Conservation (phyloP, 2,329 filamentous ascomycete species). For the Aspergillus thermomutatus region DNA sequence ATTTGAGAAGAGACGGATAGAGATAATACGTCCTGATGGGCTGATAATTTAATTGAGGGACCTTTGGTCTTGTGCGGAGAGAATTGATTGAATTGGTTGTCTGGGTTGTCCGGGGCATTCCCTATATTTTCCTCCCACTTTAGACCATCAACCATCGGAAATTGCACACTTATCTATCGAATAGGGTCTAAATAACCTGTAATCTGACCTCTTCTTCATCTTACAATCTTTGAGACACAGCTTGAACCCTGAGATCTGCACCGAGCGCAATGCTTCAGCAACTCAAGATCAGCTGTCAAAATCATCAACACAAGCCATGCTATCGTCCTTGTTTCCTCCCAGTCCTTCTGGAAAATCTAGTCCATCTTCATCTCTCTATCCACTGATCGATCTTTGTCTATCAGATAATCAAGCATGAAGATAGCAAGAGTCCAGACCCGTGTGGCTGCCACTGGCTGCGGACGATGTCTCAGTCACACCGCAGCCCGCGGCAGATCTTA, state of each 20-base stretch:
- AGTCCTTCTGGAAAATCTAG: background rate
- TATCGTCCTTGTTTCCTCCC: background rate
- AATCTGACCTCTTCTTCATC: too few species aligned
- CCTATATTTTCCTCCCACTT: background rate
- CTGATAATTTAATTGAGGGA: conserved; percentile 7
- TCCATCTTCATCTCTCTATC: background rate
- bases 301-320: background rate
- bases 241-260: background rate
- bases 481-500: background rate
- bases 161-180: too few species aligned
- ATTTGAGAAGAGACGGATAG: conserved; percentile 16
- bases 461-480: background rate
- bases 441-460: background rate
- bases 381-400: background rate
- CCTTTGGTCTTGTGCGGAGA: background rate
- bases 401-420: background rate
- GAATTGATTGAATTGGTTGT: background rate
- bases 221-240: background rate
- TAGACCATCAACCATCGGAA: background rate
- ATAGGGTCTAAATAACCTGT: too few species aligned
- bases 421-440: background rate
- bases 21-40: conserved; percentile 15
- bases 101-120: background rate
- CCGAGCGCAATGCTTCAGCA: background rate
- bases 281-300: background rate